Conservation (phyloP, 2,329 filamentous ascomycete genomes). For the Neonectria ditissima region DNA sequence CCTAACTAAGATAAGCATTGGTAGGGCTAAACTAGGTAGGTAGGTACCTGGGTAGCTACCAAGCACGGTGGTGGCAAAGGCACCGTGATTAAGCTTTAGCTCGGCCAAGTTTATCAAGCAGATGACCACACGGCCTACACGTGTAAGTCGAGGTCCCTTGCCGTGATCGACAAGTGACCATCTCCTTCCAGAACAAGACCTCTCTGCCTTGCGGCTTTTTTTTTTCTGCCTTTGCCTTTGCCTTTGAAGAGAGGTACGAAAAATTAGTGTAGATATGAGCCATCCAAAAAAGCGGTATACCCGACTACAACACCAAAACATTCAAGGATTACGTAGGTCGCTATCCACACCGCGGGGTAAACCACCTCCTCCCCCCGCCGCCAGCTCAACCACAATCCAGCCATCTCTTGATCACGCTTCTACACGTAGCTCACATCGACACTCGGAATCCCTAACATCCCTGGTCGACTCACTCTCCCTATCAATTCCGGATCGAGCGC, state of each 20-base stretch:
- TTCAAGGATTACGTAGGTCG: background rate
- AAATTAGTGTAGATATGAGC: background rate
- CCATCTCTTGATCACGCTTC: slow-evolving; percentile 1
- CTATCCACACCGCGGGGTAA: slow-evolving; percentile 13
- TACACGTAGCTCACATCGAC: background rate
- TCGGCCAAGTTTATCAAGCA: background rate
- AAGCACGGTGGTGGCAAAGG: background rate
- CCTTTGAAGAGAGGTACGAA: background rate
- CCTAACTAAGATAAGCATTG: no score
- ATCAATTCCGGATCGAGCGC: background rate
- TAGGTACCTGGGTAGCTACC: no score
- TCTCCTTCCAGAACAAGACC: background rate
- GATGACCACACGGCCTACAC: background rate
- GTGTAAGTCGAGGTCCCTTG: background rate
- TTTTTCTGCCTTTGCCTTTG: no score
- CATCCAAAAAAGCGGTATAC: background rate
- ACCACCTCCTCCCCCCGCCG: background rate
- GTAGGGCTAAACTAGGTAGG: background rate
- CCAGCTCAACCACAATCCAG: slow-evolving; percentile 4
- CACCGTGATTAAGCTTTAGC: background rate
- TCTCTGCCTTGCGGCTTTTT: background rate
- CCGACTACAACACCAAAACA: background rate
- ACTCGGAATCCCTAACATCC: no score
- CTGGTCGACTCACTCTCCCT: background rate
- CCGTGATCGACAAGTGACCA: background rate